Evolutionary conservation across 768 basidiomycete genomes (phyloP), one percentile per base, ranked within the genome.

Genomic region (Boletus subparvulus): DNA sequence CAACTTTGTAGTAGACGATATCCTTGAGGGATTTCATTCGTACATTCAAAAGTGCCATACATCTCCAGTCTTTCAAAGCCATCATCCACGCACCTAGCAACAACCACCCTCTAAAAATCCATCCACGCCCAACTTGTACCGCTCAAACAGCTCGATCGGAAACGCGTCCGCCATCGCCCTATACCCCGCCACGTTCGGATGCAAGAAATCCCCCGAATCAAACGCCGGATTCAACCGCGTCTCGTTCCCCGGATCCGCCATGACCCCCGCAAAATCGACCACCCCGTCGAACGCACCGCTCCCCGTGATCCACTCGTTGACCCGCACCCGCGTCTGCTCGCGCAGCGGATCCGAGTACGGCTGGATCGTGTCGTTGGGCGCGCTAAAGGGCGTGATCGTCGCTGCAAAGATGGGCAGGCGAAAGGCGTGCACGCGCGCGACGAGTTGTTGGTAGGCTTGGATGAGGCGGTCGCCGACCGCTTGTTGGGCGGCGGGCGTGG

Each of bases 231-330:
- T 46, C 50, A 42, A n/a, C 10, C n/a, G 49, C 16, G 33, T 52
- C 19, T 43, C 11, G 10, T 61, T 33, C 42, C 42, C 32, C n/a
- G 52, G 60, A 35, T 61, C 52, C 45, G 52, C 57, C 2, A 61
- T 47, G 28, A 61, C 33, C 28, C 41, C 24, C 49, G 42, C 60
- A 40, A 52, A 61, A 33, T 55, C 50, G 21, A 56, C 47, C 59
- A 50, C 47, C 39, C 4, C 49, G 36, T 55, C 52, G 10, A 51
- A 55, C 8, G 12, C 35, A 17, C 43, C 39, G 33, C 50, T 50
- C 37, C 11, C n/a, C 39, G 37, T 9, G 24, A 56, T 43, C 50
- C 43, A 56, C 12, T 26, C 54, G 11, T 52, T 46, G 43, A 61
- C 24, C 43, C 44, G 42, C 24, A 33, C 14, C 16, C 55, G 50